A percentile compares a stretch with the other conserved stretches of the same genome.
Evolutionary conservation across 768 basidiomycete species (phyloP).

Genomic region (Rhodosporidiobolus odoratus): DNA sequence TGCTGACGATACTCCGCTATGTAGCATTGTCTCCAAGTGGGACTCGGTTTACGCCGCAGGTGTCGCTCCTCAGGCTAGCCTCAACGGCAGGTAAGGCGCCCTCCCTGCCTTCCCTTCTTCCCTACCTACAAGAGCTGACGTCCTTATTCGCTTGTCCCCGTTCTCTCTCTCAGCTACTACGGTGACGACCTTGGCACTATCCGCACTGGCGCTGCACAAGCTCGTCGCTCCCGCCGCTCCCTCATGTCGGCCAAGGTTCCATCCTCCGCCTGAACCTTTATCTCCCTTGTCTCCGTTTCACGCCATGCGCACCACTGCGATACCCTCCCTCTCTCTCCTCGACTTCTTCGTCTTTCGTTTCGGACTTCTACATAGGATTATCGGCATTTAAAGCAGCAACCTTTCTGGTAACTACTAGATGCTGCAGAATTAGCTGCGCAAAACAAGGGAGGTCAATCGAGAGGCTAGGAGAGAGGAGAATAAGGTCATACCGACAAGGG

Average conservation of each 20-base stretch:
- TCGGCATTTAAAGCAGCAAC: too few species aligned
- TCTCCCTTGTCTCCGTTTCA: not conserved
- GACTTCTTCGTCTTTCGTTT: too few species aligned
- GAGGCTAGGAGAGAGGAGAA: too few species aligned
- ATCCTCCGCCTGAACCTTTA: not conserved
- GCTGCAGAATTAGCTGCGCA: too few species aligned
- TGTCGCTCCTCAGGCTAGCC: constrained; percentile 42
- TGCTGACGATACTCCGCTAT: too few species aligned
- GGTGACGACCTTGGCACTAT: constrained; percentile 36
- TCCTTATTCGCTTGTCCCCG: not conserved
- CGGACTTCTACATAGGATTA: too few species aligned
- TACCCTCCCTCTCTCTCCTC: too few species aligned
- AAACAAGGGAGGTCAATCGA: too few species aligned
- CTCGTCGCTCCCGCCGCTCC: constrained; percentile 19
- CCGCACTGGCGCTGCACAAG: constrained; percentile 25
- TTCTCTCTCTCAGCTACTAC: constrained; percentile 21
- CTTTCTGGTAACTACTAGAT: too few species aligned
- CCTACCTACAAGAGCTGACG: not conserved
- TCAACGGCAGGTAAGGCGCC: constrained; percentile 21
- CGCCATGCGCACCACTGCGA: too few species aligned
- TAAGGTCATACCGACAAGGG: too few species aligned
- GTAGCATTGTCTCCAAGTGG: constrained; percentile 48
- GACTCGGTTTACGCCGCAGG: constrained; percentile 45
- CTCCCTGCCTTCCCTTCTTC: not conserved
- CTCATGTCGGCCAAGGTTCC: constrained; percentile 11